phyloP scores from a whole-genome alignment of 371 early-diverging fungal species.

The Parasitella parasitica region DNA sequence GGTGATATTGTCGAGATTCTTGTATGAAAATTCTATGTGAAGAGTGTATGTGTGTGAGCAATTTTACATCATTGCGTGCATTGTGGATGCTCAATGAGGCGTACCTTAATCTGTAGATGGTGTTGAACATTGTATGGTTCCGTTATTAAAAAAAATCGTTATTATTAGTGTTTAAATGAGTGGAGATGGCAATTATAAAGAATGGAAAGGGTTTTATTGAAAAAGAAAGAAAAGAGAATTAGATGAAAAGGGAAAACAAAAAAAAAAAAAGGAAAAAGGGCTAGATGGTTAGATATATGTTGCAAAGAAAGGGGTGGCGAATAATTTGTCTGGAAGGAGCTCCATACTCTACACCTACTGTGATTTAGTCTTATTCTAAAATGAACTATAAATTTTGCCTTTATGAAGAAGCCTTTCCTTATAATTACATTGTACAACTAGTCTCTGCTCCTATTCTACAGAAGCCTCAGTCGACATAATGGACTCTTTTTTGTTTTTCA shows the following conservation, averaged over 20 bases:
- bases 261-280: not conserved
- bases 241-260: not conserved
- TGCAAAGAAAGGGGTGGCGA: slow-evolving; percentile 10
- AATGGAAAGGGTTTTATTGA: slow-evolving; percentile 15
- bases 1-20: slow-evolving; percentile 27
- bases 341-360: not conserved
- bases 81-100: no score
- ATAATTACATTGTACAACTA: not conserved
- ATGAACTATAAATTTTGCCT: slow-evolving; percentile 4
- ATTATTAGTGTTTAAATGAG: not conserved
- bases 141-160: not conserved
- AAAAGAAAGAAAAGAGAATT: not conserved
- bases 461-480: not conserved
- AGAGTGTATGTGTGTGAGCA: not conserved
- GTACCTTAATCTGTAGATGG: slow-evolving; percentile 20
- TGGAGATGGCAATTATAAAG: not conserved
- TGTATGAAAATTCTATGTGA: slow-evolving; percentile 30
- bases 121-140: slow-evolving; percentile 9
- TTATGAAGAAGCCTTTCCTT: not conserved
- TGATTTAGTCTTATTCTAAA: slow-evolving; percentile 17
- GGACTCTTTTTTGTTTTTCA: no score
- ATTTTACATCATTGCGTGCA: not conserved
- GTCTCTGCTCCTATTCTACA: not conserved
- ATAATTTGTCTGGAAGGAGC: slow-evolving; percentile 1
- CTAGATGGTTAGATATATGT: not conserved